Evolutionary conservation across 179 eudicot genomes (phyloP).

Genomic region (Carnegiea gigantea): DNA sequence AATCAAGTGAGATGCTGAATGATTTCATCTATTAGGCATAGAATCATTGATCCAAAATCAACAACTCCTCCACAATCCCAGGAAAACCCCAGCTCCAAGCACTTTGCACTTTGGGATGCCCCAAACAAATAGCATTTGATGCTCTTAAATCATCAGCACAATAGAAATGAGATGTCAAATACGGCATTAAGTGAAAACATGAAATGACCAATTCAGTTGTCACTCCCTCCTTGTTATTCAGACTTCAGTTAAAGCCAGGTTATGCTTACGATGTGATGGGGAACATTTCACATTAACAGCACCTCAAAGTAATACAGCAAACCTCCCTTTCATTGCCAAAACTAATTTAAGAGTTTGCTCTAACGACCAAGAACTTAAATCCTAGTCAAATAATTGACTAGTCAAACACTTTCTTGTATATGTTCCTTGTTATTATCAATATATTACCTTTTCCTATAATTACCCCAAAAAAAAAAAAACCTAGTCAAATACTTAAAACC

Average conservation of each 20-base stretch:
- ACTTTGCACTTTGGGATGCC: constrained; percentile 2
- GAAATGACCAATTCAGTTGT: no score
- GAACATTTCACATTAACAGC: neutral
- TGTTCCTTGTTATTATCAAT: no score
- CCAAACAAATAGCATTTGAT: no score
- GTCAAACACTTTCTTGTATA: no score
- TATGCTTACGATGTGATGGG: no score
- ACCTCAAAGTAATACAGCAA: no score
- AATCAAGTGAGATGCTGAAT: neutral
- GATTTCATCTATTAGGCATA: constrained; percentile 1
- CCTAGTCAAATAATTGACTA: neutral
- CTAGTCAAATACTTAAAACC: no score
- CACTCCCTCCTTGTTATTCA: neutral
- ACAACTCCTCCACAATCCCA: neutral
- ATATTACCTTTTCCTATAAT: no score
- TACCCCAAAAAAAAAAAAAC: no score
- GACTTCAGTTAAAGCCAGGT: neutral
- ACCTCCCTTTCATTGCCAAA: neutral
- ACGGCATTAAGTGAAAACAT: no score
- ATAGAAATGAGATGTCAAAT: no score
- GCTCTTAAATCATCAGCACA: no score
- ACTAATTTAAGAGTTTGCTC: neutral
- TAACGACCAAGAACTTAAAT: neutral
- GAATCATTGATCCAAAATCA: neutral
- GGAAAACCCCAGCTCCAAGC: neutral